Percentiles rank a stretch among this genome's conserved stretches.
Conservation (phyloP, 1,284 basidiomycete genomes). For the Trichosporon coremiiforme region DNA sequence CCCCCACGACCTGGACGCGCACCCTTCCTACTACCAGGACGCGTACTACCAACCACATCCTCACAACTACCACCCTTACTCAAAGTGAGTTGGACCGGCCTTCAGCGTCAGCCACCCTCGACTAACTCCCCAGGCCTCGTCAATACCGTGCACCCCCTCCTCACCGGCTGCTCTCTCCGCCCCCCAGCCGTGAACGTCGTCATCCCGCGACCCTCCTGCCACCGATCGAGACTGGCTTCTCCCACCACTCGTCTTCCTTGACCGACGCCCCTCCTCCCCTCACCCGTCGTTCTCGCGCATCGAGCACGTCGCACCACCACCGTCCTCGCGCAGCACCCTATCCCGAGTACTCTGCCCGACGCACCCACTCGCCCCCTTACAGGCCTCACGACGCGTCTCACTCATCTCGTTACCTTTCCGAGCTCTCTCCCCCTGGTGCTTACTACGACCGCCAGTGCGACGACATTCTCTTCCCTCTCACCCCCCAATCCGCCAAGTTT, state of each 20-base stretch:
- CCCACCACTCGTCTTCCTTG: neutral
- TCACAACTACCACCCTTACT: slow-evolving; percentile 24
- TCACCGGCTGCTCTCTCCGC: slow-evolving; percentile 18
- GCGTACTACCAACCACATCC: slow-evolving; percentile 15
- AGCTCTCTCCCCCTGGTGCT: neutral
- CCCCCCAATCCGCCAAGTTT: slow-evolving; percentile 24
- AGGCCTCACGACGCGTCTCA: slow-evolving; percentile 10
- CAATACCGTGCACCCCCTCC: slow-evolving; percentile 17
- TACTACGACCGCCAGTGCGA: slow-evolving; percentile 15
- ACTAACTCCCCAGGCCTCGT: slow-evolving; percentile 9
- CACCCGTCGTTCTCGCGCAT: slow-evolving; percentile 13
- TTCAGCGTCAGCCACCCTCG: neutral
- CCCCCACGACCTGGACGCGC: slow-evolving; percentile 13
- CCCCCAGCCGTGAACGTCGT: slow-evolving; percentile 19
- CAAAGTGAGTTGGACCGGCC: slow-evolving; percentile 9
- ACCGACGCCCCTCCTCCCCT: slow-evolving; percentile 21
- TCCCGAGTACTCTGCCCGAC: neutral
- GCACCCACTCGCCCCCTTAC: slow-evolving; percentile 7
- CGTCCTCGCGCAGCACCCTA: slow-evolving; percentile 8
- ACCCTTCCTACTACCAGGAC: slow-evolving; percentile 14
- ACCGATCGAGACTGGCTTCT: slow-evolving; percentile 13
- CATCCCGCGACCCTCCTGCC: slow-evolving; percentile 15
- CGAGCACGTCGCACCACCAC: slow-evolving; percentile 14
- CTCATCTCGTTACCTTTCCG: neutral
- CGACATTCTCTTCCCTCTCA: slow-evolving; percentile 25